Percentiles rank a stretch among this genome's conserved stretches.
Evolutionary conservation across 805 yeast species (phyloP).

Genomic region (Huiozyma naganishii): DNA sequence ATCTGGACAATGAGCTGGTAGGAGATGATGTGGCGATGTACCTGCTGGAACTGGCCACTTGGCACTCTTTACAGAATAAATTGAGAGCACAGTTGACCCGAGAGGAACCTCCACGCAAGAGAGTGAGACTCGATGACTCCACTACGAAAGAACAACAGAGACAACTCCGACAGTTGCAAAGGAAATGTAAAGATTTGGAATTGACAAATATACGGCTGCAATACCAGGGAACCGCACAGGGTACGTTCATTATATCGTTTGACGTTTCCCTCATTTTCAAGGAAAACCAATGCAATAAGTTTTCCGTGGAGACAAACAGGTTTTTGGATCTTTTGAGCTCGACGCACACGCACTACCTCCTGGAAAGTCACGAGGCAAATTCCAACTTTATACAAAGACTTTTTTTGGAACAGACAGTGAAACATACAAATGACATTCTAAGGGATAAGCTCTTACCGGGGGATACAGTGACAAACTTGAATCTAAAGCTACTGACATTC

Average conservation of each 20-base stretch:
- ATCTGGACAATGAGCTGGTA: too few species aligned
- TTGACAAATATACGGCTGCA: too few species aligned
- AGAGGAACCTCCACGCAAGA: too few species aligned
- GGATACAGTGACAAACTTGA: slow-evolving; percentile 6
- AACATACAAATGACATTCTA: slow-evolving; percentile 12
- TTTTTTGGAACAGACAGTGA: slow-evolving; percentile 16
- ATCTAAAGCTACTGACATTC: slow-evolving; percentile 21
- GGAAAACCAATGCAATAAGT: slow-evolving; percentile 15
- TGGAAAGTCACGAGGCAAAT: slow-evolving; percentile 1
- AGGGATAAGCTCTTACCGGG: slow-evolving; percentile 2
- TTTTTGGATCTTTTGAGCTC: slow-evolving; percentile 18
- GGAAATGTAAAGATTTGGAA: too few species aligned
- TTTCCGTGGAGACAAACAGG: slow-evolving; percentile 14
- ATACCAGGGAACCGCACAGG: background rate
- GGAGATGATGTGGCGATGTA: too few species aligned
- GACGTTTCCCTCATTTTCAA: slow-evolving; percentile 2
- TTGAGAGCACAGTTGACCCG: too few species aligned
- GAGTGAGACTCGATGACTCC: too few species aligned
- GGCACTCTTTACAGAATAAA: too few species aligned
- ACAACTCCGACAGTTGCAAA: too few species aligned
- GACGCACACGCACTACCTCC: too few species aligned
- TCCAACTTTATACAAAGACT: slow-evolving; percentile 17
- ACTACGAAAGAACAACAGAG: too few species aligned
- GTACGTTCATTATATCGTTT: background rate
- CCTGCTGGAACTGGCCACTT: too few species aligned